Conservation (phyloP, 2,329 filamentous ascomycete genomes). For the Hypoxylon sp. region DNA sequence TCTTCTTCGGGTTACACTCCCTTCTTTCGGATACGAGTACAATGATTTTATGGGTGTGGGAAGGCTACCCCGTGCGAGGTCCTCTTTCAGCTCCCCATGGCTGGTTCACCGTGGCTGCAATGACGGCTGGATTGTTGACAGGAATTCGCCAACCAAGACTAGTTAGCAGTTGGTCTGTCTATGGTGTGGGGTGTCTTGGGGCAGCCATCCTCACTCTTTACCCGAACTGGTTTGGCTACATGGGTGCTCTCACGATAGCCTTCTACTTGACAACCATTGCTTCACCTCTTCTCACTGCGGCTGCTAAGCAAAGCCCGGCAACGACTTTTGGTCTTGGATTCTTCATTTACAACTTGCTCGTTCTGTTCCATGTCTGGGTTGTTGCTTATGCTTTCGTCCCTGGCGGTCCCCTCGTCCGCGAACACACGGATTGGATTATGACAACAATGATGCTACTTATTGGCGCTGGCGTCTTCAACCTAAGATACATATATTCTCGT, state of each 20-base stretch:
- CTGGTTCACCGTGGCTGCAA: conserved; percentile 85
- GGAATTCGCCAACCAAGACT: conserved; percentile 81
- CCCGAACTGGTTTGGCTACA: conserved; percentile 90
- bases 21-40: conserved; percentile 97
- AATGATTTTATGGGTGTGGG: conserved; percentile 99
- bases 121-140: conserved; percentile 84
- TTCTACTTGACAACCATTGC: conserved; percentile 86
- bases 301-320: conserved; percentile 81
- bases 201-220: conserved; percentile 83
- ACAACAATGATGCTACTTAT: conserved; percentile 85
- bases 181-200: conserved; percentile 81
- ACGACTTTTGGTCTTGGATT: conserved; percentile 90
- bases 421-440: conserved; percentile 98
- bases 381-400: conserved; percentile 99
- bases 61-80: conserved; percentile 91
- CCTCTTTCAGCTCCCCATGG: conserved; percentile 92
- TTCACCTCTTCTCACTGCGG: conserved; percentile 80
- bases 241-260: conserved; percentile 81
- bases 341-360: conserved; percentile 90
- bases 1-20: conserved; percentile 92
- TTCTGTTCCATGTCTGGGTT: conserved; percentile 98
- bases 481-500: conserved; percentile 66
- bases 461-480: conserved; percentile 86
- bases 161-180: conserved; percentile 83
- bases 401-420: conserved; percentile 90